Percentiles rank a stretch among this genome's conserved stretches.
These are phyloP conservation scores for Chionographis japonica DNA, from an alignment of 106 monocot genomes.

Conservation along the genomic window DNA sequence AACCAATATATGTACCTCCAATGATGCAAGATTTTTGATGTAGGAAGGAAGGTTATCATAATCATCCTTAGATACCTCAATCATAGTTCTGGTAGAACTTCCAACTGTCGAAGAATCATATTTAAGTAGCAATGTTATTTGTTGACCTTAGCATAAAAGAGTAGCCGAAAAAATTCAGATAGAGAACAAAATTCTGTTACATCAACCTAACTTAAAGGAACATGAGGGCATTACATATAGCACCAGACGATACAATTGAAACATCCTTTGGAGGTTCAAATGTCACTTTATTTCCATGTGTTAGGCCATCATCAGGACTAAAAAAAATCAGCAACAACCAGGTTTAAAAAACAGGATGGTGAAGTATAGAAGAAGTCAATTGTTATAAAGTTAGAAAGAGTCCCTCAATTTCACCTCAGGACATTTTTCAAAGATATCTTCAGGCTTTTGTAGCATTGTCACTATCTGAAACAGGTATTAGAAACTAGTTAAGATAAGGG, in stretches of 20 bases:
- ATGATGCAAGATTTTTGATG: conserved; percentile 72
- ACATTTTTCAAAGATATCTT: conserved; percentile 6
- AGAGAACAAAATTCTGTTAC: not conserved
- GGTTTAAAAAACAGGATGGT: not conserved
- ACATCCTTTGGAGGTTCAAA: conserved; percentile 1
- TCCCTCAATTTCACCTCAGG: conserved; percentile 19
- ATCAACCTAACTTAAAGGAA: not conserved
- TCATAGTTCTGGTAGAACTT: conserved; percentile 10
- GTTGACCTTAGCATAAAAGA: not conserved
- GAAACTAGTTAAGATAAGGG: not conserved
- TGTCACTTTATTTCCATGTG: not conserved
- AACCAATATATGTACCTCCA: conserved; percentile 58
- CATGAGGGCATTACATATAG: not conserved
- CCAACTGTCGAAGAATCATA: conserved; percentile 8
- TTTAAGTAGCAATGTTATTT: not conserved
- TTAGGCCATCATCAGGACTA: conserved; percentile 10
- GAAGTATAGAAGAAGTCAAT: not conserved
- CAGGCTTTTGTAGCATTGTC: conserved; percentile 13
- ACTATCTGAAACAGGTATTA: conserved; percentile 19
- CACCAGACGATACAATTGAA: conserved; percentile 3
- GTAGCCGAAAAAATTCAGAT: not conserved
- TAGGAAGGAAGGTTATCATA: conserved; percentile 76
- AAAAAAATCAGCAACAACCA: not conserved
- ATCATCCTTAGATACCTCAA: conserved; percentile 47
- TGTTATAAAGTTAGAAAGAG: not conserved